Conservation (phyloP, 192 early-diverging fungal species). For the Mortierella hygrophila region DNA sequence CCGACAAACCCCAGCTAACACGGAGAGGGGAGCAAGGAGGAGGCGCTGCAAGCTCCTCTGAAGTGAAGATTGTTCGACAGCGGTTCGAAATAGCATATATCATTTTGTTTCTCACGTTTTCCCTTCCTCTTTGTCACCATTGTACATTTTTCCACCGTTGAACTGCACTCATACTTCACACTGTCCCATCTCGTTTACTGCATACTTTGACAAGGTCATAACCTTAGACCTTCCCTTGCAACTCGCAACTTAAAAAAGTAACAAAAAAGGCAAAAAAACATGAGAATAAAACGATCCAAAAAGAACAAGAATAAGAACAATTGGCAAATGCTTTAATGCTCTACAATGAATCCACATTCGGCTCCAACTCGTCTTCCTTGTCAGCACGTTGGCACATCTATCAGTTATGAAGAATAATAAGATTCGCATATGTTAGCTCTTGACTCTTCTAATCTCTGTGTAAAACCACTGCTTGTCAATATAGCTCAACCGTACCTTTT, state of each 20-base stretch:
- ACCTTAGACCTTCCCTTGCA: not conserved
- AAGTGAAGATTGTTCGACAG: not conserved
- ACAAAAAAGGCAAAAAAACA: not conserved
- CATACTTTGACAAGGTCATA: not conserved
- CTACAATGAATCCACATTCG: slow-evolving; percentile 25
- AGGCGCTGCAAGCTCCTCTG: slow-evolving; percentile 37
- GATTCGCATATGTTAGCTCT: too few species aligned
- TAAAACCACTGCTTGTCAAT: not conserved
- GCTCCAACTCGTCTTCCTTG: slow-evolving; percentile 49
- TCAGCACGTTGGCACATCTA: slow-evolving; percentile 57
- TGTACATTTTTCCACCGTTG: not conserved
- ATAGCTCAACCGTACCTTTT: slow-evolving; percentile 41
- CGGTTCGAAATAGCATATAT: not conserved
- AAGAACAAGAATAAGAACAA: not conserved
- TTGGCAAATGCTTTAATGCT: not conserved
- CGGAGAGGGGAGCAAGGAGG: slow-evolving; percentile 7
- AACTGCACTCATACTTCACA: not conserved
- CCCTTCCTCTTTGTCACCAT: not conserved
- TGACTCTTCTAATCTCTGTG: too few species aligned
- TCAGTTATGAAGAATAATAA: not conserved
- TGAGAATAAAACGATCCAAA: not conserved
- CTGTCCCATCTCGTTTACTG: not conserved
- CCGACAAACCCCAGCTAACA: slow-evolving; percentile 59
- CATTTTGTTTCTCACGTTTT: not conserved
- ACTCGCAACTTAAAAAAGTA: not conserved